Percentiles rank a stretch among this genome's conserved stretches.
These are phyloP conservation scores for Alternaria gaisen DNA, from an alignment of 2,329 filamentous ascomycete genomes.

Conservation along the genomic window DNA sequence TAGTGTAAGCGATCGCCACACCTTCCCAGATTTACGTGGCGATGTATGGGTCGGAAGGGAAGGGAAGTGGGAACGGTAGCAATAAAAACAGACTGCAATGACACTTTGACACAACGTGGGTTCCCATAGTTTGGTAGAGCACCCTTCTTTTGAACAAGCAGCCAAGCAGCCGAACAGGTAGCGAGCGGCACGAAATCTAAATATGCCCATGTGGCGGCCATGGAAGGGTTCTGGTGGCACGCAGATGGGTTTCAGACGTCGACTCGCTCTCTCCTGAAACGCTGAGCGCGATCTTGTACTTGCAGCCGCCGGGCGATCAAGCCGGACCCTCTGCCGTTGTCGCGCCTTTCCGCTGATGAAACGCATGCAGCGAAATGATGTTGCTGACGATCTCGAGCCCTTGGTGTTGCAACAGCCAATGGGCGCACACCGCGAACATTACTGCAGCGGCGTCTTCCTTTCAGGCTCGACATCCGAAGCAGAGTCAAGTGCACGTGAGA, in stretches of 20 bases:
- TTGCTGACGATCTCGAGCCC: not conserved
- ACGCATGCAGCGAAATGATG: conserved; percentile 16
- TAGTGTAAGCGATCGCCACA: not conserved
- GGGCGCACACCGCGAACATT: conserved; percentile 6
- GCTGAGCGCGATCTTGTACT: conserved; percentile 20
- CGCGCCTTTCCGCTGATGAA: conserved; percentile 27
- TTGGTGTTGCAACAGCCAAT: conserved; percentile 11
- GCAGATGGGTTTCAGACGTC: conserved; percentile 40
- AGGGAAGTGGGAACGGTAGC: not conserved
- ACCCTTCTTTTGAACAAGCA: conserved; percentile 3
- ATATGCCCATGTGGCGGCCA: conserved; percentile 24
- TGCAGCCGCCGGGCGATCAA: conserved; percentile 23
- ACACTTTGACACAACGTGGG: conserved; percentile 9
- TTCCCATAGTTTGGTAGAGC: not conserved
- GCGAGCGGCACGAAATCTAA: conserved; percentile 10
- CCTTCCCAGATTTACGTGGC: not conserved
- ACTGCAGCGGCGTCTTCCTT: conserved; percentile 28
- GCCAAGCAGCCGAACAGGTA: conserved; percentile 2
- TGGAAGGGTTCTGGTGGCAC: conserved; percentile 32
- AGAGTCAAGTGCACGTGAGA: conserved; percentile 26
- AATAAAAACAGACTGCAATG: not conserved
- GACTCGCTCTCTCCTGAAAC: conserved; percentile 42
- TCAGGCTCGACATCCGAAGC: conserved; percentile 10
- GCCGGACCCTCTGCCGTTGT: conserved; percentile 20
- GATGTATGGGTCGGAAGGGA: not conserved